Evolutionary conservation across 257 asterid species (phyloP).

Genomic region (Ajuga chamaepitys): DNA sequence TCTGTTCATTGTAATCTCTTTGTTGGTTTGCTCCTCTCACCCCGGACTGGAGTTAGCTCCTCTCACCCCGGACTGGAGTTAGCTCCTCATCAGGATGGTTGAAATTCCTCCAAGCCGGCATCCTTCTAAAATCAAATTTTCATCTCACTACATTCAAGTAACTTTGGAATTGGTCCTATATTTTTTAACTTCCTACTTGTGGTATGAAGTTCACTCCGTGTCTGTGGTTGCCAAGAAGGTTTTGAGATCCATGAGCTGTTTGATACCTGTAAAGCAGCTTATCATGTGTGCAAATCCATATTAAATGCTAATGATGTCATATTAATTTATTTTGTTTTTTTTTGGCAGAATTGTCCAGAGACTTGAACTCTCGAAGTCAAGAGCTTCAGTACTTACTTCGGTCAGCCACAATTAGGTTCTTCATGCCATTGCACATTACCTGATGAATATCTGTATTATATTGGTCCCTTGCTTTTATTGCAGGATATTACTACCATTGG

Average conservation of each 20-base stretch:
- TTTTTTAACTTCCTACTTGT: not conserved
- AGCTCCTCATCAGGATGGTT: not conserved
- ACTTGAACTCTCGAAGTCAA: conserved; percentile 88
- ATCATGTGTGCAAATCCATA: not conserved
- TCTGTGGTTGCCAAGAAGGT: not conserved
- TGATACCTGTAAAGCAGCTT: not conserved
- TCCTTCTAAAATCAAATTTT: not conserved
- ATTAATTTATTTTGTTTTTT: not conserved
- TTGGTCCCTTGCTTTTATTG: conserved; percentile 1
- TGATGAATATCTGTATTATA: not conserved
- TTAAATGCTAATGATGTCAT: not conserved
- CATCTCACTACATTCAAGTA: not conserved
- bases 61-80: not conserved
- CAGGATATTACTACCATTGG: conserved; percentile 87
- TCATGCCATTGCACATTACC: conserved; percentile 15
- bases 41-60: not conserved
- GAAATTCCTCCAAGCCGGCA: not conserved
- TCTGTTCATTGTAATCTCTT: not conserved
- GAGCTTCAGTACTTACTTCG: conserved; percentile 96
- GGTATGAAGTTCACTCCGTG: no score
- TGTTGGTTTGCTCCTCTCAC: not conserved
- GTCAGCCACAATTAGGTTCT: conserved; percentile 41
- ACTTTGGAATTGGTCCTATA: not conserved
- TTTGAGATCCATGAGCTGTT: not conserved
- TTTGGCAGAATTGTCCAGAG: conserved; percentile 82